These are phyloP conservation scores for Gentiana macrophylla DNA, from an alignment of 257 asterid genomes.

Conservation along the genomic window DNA sequence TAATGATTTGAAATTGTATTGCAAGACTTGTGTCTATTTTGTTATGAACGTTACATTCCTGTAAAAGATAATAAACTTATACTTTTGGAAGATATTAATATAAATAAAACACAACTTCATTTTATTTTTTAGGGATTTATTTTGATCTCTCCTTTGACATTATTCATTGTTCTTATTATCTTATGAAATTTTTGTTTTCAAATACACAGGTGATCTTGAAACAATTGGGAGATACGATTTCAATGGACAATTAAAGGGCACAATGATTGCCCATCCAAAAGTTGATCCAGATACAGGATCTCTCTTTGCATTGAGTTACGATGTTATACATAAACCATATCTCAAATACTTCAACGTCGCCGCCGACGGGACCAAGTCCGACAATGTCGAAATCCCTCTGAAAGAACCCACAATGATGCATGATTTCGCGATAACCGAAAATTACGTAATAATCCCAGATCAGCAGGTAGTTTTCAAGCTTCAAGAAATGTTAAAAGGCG, in stretches of 20 bases:
- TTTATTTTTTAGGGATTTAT: too few relatives aligned
- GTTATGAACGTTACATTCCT: too few relatives aligned
- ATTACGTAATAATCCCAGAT: conserved; percentile 52
- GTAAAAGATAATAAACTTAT: too few relatives aligned
- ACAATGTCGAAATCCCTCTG: conserved; percentile 39
- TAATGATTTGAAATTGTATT: too few relatives aligned
- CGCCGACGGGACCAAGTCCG: conserved; percentile 26
- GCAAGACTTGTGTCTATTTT: too few relatives aligned
- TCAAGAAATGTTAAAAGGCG: conserved; percentile 54
- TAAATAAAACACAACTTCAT: too few relatives aligned
- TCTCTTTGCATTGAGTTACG: conserved; percentile 50
- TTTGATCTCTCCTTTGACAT: too few relatives aligned
- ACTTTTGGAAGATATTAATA: too few relatives aligned
- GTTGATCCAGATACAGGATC: conserved; percentile 47
- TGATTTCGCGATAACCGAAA: conserved; percentile 68
- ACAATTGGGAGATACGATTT: conserved; percentile 43
- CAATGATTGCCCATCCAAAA: conserved; percentile 77
- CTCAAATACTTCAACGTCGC: conserved; percentile 48
- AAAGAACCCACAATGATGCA: conserved; percentile 60
- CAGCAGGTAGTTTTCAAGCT: conserved; percentile 78
- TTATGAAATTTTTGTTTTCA: too few relatives aligned
- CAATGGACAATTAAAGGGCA: conserved; percentile 20
- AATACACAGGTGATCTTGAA: conserved; percentile 30
- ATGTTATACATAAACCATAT: conserved; percentile 44
- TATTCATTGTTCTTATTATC: too few relatives aligned